Evolutionary conservation across 495 filamentous ascomycete species (phyloP), one percentile per base, ranked within the genome.

Genomic region (Trichoderma orchidacearum): DNA sequence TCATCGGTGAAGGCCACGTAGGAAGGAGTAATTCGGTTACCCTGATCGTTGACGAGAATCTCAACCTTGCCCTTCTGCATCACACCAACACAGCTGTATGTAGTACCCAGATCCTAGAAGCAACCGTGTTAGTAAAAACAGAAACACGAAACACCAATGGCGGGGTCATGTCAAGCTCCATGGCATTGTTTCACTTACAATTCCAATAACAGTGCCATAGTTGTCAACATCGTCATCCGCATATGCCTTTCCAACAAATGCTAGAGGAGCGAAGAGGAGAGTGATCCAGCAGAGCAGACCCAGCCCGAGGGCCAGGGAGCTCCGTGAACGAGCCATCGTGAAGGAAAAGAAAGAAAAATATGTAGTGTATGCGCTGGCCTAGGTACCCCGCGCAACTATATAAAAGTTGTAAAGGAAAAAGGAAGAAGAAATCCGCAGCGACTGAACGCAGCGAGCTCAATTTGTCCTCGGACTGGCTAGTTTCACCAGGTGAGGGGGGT

Each of bases 41-140:
- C 68, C 80, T 96, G 90, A 73, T 93, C 90, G 76, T 95, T 96
- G 68, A 89, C 89, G 59, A 96, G 79, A 74, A 93, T 96, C 67
- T 99, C 94, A 57, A 99, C 94, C 76, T 95, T 95, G 69, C 93
- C 93, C 71, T 89, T 87, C 68, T 95, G 90, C 94, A 97, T 97
- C 65, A 98, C 87, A 86, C 91, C 93, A 62, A 97, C 93, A 75
- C 93, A 98, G 62, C 90, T 95, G 80, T 98, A 98, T 53, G 93
- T 98, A 51, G 93, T 98, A 72, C 93, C 93, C 69, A 98, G 73
- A 85, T 98, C 93, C 74, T 77, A 54, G 18, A 29, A 56, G 30
- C n/a, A 56, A 31, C 27, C 29, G 41, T 15, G 61, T 62, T 51
- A 66, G 54, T n/a, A n/a, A n/a, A 21, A 12, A 3, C 15, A 35